Evolutionary conservation across 192 early-diverging fungal genomes (phyloP).

Genomic region (Entomortierella lignicola): DNA sequence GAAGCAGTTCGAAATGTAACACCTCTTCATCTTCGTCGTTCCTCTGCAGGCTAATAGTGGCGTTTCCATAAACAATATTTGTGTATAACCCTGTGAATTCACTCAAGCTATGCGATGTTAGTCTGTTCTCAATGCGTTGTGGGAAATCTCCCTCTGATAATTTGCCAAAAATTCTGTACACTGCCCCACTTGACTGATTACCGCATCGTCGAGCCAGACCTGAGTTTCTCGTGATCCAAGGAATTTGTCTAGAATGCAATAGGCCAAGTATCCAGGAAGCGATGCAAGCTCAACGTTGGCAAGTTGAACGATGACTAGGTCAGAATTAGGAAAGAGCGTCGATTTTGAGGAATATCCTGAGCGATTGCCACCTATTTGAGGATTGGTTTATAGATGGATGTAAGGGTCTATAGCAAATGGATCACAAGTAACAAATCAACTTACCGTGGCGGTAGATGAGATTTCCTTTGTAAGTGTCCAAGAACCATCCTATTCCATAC

Average conservation of each 20-base stretch:
- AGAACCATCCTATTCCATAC: slow-evolving; percentile 22
- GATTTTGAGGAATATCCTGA: background rate
- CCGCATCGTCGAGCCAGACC: slow-evolving; percentile 1
- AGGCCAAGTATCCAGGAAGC: background rate
- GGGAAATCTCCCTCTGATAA: background rate
- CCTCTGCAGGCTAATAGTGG: background rate
- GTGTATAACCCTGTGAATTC: slow-evolving; percentile 2
- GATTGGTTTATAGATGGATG: background rate
- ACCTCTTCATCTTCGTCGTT: background rate
- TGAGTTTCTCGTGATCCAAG: slow-evolving; percentile 5
- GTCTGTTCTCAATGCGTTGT: slow-evolving; percentile 1
- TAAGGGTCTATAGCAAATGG: background rate
- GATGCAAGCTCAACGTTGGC: background rate
- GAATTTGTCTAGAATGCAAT: slow-evolving; percentile 16
- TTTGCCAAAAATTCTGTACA: background rate
- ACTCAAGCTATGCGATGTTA: background rate
- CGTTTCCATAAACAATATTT: slow-evolving; percentile 1
- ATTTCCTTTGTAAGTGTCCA: slow-evolving; percentile 18
- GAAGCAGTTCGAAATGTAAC: background rate
- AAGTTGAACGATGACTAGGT: slow-evolving; percentile 8
- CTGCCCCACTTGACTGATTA: background rate
- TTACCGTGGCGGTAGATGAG: slow-evolving; percentile 16
- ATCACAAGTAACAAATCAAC: background rate
- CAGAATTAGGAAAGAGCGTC: background rate
- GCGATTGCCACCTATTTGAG: background rate